Conservation (phyloP, 441 rosid genomes). For the Pelargonium cotyledonis region DNA sequence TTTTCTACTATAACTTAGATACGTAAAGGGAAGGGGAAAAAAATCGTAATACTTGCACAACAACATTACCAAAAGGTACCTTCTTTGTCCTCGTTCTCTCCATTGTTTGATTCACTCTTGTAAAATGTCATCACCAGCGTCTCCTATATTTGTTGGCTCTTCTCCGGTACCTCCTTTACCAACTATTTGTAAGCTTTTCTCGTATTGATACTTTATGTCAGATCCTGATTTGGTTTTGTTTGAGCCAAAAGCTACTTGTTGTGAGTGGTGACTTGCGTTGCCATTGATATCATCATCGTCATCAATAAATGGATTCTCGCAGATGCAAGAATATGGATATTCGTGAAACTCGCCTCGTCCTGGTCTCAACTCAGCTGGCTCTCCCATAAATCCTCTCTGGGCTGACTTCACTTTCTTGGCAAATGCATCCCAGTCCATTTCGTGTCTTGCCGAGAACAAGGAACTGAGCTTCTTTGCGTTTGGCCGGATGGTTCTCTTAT, state of each 20-base stretch:
- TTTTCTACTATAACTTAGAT: not conserved
- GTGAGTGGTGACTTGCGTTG: constrained; percentile 17
- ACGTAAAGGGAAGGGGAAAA: not conserved
- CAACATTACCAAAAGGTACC: not conserved
- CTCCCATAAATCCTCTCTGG: constrained; percentile 97
- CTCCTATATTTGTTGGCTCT: not conserved
- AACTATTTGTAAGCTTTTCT: constrained; percentile 15
- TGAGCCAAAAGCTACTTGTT: constrained; percentile 9
- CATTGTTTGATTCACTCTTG: not conserved
- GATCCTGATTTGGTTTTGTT: constrained; percentile 7
- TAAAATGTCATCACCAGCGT: not conserved
- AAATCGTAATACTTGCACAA: not conserved
- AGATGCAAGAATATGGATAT: constrained; percentile 76
- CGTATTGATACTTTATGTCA: constrained; percentile 14
- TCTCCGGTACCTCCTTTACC: not conserved
- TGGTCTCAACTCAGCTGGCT: constrained; percentile 81
- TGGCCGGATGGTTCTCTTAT: constrained; percentile 90
- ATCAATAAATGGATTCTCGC: constrained; percentile 50
- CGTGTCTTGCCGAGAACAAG: constrained; percentile 53
- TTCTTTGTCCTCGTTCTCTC: not conserved
- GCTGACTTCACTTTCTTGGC: constrained; percentile 67
- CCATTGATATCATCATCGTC: constrained; percentile 19
- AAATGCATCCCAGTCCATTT: constrained; percentile 77
- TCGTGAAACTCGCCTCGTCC: constrained; percentile 90
- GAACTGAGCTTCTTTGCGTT: constrained; percentile 83